phyloP scores from a whole-genome alignment of 179 eudicot species.

The Silene noctiflora region DNA sequence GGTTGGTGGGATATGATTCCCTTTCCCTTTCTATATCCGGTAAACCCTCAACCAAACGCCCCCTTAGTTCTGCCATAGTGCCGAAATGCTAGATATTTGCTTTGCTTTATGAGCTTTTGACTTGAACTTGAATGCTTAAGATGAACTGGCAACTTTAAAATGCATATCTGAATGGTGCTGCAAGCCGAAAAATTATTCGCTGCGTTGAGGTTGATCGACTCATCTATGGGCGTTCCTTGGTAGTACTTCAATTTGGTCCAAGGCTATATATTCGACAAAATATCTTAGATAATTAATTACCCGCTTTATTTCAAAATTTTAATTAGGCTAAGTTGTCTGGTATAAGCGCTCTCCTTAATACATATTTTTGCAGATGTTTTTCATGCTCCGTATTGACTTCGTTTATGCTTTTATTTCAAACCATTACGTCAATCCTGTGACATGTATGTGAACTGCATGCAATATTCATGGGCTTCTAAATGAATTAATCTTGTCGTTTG shows the following conservation, averaged over 20 bases:
- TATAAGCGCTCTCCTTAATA: not conserved
- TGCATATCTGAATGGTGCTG: not conserved
- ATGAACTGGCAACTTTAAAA: not conserved
- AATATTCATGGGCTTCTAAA: not conserved
- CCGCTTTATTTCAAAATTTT: too few relatives aligned
- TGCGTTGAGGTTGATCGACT: not conserved
- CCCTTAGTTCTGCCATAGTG: not conserved
- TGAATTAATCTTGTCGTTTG: not conserved
- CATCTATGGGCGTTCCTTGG: not conserved
- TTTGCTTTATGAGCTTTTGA: not conserved
- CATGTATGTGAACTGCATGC: conserved; percentile 2
- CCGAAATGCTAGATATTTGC: not conserved
- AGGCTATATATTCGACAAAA: not conserved
- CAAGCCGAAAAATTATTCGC: not conserved
- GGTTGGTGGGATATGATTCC: too few relatives aligned
- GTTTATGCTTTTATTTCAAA: not conserved
- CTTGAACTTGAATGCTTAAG: not conserved
- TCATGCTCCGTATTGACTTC: not conserved
- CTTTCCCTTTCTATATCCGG: too few relatives aligned
- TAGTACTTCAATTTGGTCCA: not conserved
- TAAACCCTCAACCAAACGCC: too few relatives aligned
- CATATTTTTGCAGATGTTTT: not conserved
- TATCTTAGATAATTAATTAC: not conserved
- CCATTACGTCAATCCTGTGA: not conserved
- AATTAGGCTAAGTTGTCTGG: not conserved